Conservation (phyloP, 306 rosid genomes). For the Quercus dentata region DNA sequence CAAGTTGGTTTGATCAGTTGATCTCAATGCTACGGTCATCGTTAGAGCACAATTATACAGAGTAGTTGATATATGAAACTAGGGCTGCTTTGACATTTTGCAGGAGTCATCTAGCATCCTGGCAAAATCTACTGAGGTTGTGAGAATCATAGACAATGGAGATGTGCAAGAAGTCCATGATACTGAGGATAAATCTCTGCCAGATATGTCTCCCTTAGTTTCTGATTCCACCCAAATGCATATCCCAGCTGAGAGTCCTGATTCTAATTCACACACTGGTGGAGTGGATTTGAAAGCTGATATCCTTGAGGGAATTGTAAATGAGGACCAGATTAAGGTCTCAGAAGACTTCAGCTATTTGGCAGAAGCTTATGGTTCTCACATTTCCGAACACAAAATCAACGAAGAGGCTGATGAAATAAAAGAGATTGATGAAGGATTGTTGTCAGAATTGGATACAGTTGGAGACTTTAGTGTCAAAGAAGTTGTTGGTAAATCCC, state of each 20-base stretch:
- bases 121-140: constrained; percentile 29
- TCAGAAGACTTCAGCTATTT: constrained; percentile 34
- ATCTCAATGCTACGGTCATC: not conserved
- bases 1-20: constrained; percentile 8
- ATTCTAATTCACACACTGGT: constrained; percentile 28
- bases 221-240: constrained; percentile 24
- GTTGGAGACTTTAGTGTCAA: constrained; percentile 75
- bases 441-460: constrained; percentile 73
- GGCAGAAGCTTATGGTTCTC: constrained; percentile 41
- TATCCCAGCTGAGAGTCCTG: constrained; percentile 23
- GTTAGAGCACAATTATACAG: not conserved
- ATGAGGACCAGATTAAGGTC: constrained; percentile 28
- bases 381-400: constrained; percentile 25
- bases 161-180: constrained; percentile 29
- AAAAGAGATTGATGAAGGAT: constrained; percentile 66
- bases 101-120: constrained; percentile 34
- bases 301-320: constrained; percentile 20
- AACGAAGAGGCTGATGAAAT: constrained; percentile 48
- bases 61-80: constrained; percentile 8
- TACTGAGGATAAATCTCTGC: constrained; percentile 8
- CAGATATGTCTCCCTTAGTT: constrained; percentile 17
- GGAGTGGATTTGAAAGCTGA: constrained; percentile 33
- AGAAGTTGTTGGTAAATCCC: constrained; percentile 37
- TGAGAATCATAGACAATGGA: constrained; percentile 21
- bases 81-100: constrained; percentile 29